Evolutionary conservation across 148 eudicot species (phyloP).

Genomic region (Chenopodium album): DNA sequence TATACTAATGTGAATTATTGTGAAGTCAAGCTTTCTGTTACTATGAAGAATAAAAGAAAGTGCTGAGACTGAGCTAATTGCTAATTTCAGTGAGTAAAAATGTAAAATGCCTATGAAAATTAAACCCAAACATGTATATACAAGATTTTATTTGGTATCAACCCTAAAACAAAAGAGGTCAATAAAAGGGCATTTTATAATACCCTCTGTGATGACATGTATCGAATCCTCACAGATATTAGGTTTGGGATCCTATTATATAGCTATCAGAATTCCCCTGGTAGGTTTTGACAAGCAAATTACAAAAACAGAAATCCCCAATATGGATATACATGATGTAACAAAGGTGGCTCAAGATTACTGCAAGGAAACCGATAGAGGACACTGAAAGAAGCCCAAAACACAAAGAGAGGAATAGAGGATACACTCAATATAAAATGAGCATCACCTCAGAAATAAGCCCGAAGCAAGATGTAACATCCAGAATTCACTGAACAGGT

Average conservation of each 20-base stretch:
- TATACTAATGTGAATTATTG: neutral
- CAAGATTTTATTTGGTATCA: neutral
- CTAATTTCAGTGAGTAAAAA: neutral
- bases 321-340: neutral
- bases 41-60: neutral
- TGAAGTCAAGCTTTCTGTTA: neutral
- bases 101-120: neutral
- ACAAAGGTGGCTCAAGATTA: neutral
- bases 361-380: constrained; percentile 7
- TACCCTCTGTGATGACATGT: neutral
- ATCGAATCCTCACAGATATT: neutral
- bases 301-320: neutral
- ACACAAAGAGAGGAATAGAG: neutral
- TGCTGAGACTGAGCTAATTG: neutral
- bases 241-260: neutral
- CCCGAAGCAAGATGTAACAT: neutral
- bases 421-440: neutral
- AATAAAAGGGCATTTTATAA: neutral
- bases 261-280: neutral
- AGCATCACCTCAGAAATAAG: constrained; percentile 11
- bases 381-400: neutral
- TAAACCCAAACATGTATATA: neutral
- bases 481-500: neutral
- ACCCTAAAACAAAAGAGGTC: neutral
- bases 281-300: neutral